Base-by-base conservation (phyloP, 805 yeast genomes). In the Spathaspora hagerdaliae region DNA sequence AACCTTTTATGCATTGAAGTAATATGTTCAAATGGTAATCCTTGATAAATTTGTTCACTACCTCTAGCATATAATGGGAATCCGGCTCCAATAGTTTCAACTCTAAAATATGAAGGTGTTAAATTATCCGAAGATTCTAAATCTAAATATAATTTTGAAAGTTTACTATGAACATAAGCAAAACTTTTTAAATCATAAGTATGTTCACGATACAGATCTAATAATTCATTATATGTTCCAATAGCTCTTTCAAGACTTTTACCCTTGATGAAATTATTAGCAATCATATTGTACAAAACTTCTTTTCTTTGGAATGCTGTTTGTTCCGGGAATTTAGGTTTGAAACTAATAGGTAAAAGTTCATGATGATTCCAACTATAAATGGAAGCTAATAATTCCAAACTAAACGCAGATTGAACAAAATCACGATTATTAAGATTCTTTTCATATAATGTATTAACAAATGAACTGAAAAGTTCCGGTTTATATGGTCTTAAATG, bases 21-120 rank as follows among this genome's bases (percentile, higher is more conserved):
- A 48, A 89, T 82, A 62, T 87, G 94, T 60, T 89, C 97, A 67
- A 86, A 89, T 29, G 96, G 89, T 43, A 81, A 72, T 6, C 96
- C 96, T 65, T 89, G 96, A 58, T 83, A 87, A 43, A 89, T 85
- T 60, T 84, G 89, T 48, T 82, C 82, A 57, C 84, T 81, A 39
- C 87, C 86, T 56, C 96, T 73, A 40, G 86, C 75, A 33, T 90
- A 78, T 31, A 70, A 72, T 7, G 96, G 96, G 74, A 89, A 89
- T 2, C 96, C 96, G 43, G 75, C 78, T 12, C 97, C 97, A 59
- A 86, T 77, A 57, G 85, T 88, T 15, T 86, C 76, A 44, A 89
- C 88, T 58, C 84, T 78, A 73, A 87, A 89, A 61, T 78, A 89
- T 6, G 89, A 81, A 26, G 96, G 87, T 15, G 84, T 80, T 46